Conservation (phyloP, 2,329 filamentous ascomycete species). For the Bipolaris bicolor region DNA sequence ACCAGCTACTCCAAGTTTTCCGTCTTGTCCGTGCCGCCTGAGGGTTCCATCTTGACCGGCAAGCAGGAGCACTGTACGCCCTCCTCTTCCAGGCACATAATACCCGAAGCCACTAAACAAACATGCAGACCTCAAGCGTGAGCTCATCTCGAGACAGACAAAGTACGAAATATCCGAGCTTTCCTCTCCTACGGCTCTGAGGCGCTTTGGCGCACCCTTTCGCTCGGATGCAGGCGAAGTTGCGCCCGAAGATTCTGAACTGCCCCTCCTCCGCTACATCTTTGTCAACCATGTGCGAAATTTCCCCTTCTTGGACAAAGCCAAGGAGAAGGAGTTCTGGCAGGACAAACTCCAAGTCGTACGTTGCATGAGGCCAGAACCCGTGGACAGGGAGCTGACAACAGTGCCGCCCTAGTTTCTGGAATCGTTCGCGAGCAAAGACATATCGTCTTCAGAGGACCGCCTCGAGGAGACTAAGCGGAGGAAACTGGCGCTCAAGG, state of each 20-base stretch:
- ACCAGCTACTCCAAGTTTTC: conserved; percentile 49
- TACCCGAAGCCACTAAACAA: conserved; percentile 17
- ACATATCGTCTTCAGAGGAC: conserved; percentile 96
- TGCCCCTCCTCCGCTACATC: conserved; percentile 92
- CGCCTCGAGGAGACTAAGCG: conserved; percentile 95
- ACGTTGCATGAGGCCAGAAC: conserved; percentile 50
- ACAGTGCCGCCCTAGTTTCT: conserved; percentile 69
- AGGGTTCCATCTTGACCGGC: conserved; percentile 75
- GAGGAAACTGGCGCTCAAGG: conserved; percentile 88
- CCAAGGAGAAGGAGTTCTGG: conserved; percentile 98
- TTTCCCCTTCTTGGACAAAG: conserved; percentile 96
- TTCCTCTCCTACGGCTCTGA: conserved; percentile 91
- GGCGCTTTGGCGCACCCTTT: conserved; percentile 94
- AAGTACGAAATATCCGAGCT: conserved; percentile 89
- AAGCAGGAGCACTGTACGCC: conserved; percentile 95
- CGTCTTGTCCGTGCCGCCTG: conserved; percentile 56
- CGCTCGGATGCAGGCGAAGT: conserved; percentile 91
- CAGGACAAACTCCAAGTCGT: conserved; percentile 96
- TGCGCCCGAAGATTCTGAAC: conserved; percentile 87
- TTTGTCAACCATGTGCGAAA: conserved; percentile 98
- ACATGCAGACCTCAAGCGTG: conserved; percentile 83
- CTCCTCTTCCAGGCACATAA: conserved; percentile 3
- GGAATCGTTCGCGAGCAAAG: conserved; percentile 95
- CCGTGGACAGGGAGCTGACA: conserved; percentile 25
- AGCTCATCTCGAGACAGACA: conserved; percentile 89